These are phyloP conservation scores for Thelonectria olida DNA, from an alignment of 2,329 filamentous ascomycete species.

Conservation along the genomic window DNA sequence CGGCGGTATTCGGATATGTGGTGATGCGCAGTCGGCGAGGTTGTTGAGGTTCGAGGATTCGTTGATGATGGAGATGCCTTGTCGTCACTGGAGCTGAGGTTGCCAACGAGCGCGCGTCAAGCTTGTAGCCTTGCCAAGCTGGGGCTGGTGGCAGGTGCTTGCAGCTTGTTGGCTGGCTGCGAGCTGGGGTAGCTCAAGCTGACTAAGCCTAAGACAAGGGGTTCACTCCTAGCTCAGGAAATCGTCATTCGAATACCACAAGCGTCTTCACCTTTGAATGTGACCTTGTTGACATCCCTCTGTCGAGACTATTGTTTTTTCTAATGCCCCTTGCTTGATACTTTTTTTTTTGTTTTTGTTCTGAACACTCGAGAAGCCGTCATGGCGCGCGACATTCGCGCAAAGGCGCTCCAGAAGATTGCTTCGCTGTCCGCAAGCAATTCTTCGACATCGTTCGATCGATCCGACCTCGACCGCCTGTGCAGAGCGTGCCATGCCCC, in stretches of 20 bases:
- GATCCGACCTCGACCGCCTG: constrained; percentile 70
- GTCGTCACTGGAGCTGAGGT: constrained; percentile 39
- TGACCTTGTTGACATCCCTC: constrained; percentile 30
- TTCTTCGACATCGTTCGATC: constrained; percentile 64
- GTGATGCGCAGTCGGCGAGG: constrained; percentile 20
- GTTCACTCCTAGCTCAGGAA: constrained; percentile 32
- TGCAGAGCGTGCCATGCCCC: constrained; percentile 65
- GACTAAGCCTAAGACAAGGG: constrained; percentile 49
- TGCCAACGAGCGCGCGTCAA: constrained; percentile 51
- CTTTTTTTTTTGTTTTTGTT: constrained; percentile 8
- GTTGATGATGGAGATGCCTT: constrained; percentile 33
- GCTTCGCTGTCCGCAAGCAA: constrained; percentile 68
- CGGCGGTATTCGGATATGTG: background rate
- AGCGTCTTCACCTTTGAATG: constrained; percentile 18
- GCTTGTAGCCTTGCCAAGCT: constrained; percentile 61
- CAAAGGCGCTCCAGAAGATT: constrained; percentile 71
- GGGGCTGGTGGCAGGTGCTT: constrained; percentile 13
- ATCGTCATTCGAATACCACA: constrained; percentile 33
- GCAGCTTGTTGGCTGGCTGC: constrained; percentile 9
- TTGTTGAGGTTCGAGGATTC: constrained; percentile 18
- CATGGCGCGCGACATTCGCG: constrained; percentile 67
- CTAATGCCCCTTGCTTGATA: background rate
- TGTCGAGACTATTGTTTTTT: constrained; percentile 12
- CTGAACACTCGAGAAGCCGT: constrained; percentile 17
- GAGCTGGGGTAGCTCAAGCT: constrained; percentile 48